Evolutionary conservation across 345 rosid genomes (phyloP).

Genomic region (Lenwebbia sp.): DNA sequence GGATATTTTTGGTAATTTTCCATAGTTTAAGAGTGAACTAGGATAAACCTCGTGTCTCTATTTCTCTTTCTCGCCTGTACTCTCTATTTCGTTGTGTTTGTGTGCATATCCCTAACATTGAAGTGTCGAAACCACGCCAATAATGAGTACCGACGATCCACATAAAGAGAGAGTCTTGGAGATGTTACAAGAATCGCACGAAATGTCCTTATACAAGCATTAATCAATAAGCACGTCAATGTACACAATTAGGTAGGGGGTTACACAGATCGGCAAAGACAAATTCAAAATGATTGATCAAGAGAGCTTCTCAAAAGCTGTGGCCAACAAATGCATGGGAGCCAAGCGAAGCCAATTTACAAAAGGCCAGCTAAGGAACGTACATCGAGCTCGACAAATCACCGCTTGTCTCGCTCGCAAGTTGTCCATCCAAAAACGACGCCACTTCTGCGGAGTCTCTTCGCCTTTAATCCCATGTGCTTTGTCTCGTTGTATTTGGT

Average conservation of each 20-base stretch:
- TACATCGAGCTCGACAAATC: constrained; percentile 46
- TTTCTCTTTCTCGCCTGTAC: too few relatives aligned
- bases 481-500: background rate
- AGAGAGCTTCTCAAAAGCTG: background rate
- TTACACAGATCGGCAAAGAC: background rate
- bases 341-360: constrained; percentile 3
- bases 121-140: background rate
- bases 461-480: background rate
- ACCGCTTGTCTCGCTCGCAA: background rate
- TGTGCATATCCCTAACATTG: too few relatives aligned
- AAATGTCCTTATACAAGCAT: too few relatives aligned
- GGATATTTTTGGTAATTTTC: too few relatives aligned
- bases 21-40: too few relatives aligned
- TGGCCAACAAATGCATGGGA: background rate
- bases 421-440: background rate
- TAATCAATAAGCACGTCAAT: background rate
- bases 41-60: too few relatives aligned
- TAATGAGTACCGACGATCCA: background rate
- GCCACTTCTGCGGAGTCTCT: background rate
- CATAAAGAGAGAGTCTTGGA: background rate
- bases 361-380: constrained; percentile 15
- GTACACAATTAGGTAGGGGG: background rate
- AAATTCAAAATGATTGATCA: background rate
- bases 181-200: background rate
- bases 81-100: too few relatives aligned